Evolutionary conservation across 345 rosid species (phyloP).

Genomic region (Citrus trifoliata): DNA sequence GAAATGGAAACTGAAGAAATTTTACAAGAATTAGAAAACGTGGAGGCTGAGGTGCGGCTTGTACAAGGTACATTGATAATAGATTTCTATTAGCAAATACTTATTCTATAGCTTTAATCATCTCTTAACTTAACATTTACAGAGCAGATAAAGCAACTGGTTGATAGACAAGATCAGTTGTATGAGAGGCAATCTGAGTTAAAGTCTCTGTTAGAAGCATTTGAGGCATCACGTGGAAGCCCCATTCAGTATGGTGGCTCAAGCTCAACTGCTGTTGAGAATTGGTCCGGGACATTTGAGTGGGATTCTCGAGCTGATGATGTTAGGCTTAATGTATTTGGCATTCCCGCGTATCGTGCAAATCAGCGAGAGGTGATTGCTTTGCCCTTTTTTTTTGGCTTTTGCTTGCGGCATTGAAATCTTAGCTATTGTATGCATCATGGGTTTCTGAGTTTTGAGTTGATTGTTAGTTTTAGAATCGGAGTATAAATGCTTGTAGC

Average conservation of each 20-base stretch:
- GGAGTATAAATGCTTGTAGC: neutral
- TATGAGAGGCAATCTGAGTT: conserved; percentile 67
- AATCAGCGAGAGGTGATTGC: conserved; percentile 77
- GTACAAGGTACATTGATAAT: conserved; percentile 51
- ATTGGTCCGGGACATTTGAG: conserved; percentile 69
- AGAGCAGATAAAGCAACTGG: conserved; percentile 68
- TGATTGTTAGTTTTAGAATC: neutral
- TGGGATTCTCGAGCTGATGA: conserved; percentile 89
- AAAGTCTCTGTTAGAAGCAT: conserved; percentile 52
- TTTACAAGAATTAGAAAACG: conserved; percentile 51
- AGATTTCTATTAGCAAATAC: neutral
- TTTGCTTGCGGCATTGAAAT: neutral
- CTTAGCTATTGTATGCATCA: neutral
- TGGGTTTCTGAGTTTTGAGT: neutral
- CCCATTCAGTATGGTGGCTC: conserved; percentile 28
- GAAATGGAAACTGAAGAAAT: conserved; percentile 52
- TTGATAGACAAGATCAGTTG: conserved; percentile 75
- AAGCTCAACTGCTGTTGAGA: conserved; percentile 24
- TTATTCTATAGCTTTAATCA: neutral
- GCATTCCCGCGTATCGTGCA: conserved; percentile 73
- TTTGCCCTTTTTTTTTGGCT: no score
- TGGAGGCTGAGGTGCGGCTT: conserved; percentile 57
- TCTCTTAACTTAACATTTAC: neutral
- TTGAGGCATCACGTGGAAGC: conserved; percentile 32
- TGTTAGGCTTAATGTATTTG: conserved; percentile 70